These are phyloP conservation scores for Periconia macrospinosa DNA, from an alignment of 2,329 filamentous ascomycete species.

Conservation along the genomic window DNA sequence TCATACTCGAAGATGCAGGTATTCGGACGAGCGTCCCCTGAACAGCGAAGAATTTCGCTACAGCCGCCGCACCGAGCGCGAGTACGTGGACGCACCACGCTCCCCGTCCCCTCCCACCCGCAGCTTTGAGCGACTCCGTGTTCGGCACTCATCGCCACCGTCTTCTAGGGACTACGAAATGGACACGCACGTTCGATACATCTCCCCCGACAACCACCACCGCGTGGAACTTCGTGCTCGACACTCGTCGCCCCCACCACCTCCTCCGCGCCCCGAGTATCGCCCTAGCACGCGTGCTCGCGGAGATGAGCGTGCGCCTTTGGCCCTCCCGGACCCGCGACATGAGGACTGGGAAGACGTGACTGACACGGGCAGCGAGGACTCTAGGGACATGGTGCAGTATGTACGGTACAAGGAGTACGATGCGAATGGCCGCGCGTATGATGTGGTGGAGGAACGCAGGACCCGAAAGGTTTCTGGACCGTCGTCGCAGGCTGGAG, in stretches of 20 bases:
- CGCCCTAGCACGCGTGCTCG: conserved; percentile 13
- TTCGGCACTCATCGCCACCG: conserved; percentile 18
- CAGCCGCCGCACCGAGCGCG: conserved; percentile 13
- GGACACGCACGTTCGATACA: conserved; percentile 15
- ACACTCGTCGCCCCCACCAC: background rate
- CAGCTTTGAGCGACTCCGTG: conserved; percentile 20
- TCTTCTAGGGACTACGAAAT: conserved; percentile 9
- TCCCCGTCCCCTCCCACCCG: conserved; percentile 14
- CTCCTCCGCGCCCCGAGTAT: conserved; percentile 2
- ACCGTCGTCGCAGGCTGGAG: background rate
- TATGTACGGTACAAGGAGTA: conserved; percentile 22
- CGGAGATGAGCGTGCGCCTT: conserved; percentile 7
- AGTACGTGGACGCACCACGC: conserved; percentile 13
- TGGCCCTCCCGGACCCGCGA: conserved; percentile 1
- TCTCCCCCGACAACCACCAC: conserved; percentile 7
- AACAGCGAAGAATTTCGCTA: conserved; percentile 12
- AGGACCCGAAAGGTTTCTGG: background rate
- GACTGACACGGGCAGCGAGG: conserved; percentile 30
- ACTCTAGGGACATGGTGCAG: conserved; percentile 17
- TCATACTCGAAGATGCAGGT: background rate
- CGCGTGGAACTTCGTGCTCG: background rate
- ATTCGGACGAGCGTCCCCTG: conserved; percentile 5
- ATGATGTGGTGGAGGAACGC: conserved; percentile 31
- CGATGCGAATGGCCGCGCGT: conserved; percentile 31
- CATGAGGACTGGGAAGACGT: conserved; percentile 22